A percentile compares a stretch with the other conserved stretches of the same genome.
These are phyloP conservation scores for Isabelozyma gotoi DNA, from an alignment of 805 yeast species.

Conservation along the genomic window DNA sequence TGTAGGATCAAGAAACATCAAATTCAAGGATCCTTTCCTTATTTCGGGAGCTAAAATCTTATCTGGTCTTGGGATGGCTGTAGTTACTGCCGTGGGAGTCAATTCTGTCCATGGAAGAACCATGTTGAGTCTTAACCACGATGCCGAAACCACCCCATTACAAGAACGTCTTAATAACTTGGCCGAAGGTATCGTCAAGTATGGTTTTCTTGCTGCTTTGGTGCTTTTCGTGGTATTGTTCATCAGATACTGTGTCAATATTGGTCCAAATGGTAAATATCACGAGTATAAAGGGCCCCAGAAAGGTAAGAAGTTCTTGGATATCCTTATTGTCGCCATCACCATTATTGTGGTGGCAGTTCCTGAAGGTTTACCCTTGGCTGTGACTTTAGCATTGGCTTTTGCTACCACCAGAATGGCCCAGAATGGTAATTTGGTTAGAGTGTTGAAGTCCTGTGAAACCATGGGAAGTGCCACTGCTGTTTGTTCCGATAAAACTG, in stretches of 20 bases:
- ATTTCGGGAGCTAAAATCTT: conserved; percentile 89
- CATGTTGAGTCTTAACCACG: conserved; percentile 74
- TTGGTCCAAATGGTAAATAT: conserved; percentile 52
- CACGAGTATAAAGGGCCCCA: conserved; percentile 54
- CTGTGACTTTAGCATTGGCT: conserved; percentile 94
- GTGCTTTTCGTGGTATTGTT: conserved; percentile 79
- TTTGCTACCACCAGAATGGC: conserved; percentile 99
- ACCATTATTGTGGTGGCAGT: conserved; percentile 96
- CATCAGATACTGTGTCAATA: conserved; percentile 65
- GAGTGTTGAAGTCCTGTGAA: conserved; percentile 91
- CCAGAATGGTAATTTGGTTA: conserved; percentile 91
- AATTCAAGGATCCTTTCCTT: conserved; percentile 72
- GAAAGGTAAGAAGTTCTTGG: conserved; percentile 82
- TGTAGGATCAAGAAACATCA: conserved; percentile 39
- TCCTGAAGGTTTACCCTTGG: conserved; percentile 98
- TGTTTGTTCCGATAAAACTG: conserved; percentile 86
- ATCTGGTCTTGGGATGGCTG: conserved; percentile 81
- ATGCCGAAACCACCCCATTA: conserved; percentile 83
- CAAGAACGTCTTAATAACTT: conserved; percentile 77
- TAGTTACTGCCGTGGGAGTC: conserved; percentile 88
- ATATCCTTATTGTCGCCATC: conserved; percentile 85
- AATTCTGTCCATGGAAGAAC: conserved; percentile 91
- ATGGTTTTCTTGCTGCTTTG: conserved; percentile 83
- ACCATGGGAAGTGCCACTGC: conserved; percentile 99
- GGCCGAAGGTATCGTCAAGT: conserved; percentile 94